Evolutionary conservation across 805 yeast species (phyloP).

Genomic region (Metschnikowia koreensis): DNA sequence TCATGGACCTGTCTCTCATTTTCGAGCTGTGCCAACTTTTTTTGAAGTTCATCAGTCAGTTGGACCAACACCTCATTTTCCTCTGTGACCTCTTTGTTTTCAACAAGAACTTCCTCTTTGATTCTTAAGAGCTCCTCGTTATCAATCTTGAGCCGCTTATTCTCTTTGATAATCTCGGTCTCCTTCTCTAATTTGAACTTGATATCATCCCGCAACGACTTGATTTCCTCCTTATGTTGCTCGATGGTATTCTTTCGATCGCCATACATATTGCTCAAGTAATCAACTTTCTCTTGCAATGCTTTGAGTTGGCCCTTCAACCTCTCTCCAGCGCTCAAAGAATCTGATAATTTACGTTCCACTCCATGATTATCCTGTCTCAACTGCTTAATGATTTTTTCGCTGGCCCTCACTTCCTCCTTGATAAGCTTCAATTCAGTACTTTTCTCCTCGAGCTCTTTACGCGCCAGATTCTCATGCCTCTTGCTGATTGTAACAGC

Average conservation of each 20-base stretch:
- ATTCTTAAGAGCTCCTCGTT: slow-evolving; percentile 45
- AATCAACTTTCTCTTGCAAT: slow-evolving; percentile 24
- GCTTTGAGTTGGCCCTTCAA: slow-evolving; percentile 18
- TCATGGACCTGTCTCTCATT: slow-evolving; percentile 37
- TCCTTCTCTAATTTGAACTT: slow-evolving; percentile 59
- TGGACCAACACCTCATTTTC: slow-evolving; percentile 40
- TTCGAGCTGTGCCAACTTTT: slow-evolving; percentile 29
- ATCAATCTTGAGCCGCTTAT: slow-evolving; percentile 60
- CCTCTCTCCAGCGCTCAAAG: slow-evolving; percentile 6
- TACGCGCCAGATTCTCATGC: slow-evolving; percentile 54
- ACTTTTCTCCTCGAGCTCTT: slow-evolving; percentile 55
- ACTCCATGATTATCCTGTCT: slow-evolving; percentile 24
- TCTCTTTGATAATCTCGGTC: slow-evolving; percentile 60
- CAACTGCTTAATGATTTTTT: slow-evolving; percentile 50
- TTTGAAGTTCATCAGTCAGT: slow-evolving; percentile 26
- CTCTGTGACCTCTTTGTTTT: slow-evolving; percentile 37
- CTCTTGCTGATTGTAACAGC: slow-evolving; percentile 63
- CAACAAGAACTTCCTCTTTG: slow-evolving; percentile 29
- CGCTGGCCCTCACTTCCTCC: slow-evolving; percentile 53
- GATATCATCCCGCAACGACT: slow-evolving; percentile 52
- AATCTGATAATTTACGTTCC: slow-evolving; percentile 30
- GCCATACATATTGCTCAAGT: slow-evolving; percentile 23
- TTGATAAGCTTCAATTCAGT: slow-evolving; percentile 49
- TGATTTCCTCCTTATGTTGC: slow-evolving; percentile 49
- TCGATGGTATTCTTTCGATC: slow-evolving; percentile 24